Percentiles rank a stretch among this genome's conserved stretches.
These are phyloP conservation scores for Ephemerocybe angulata DNA, from an alignment of 768 basidiomycete genomes.

Conservation along the genomic window DNA sequence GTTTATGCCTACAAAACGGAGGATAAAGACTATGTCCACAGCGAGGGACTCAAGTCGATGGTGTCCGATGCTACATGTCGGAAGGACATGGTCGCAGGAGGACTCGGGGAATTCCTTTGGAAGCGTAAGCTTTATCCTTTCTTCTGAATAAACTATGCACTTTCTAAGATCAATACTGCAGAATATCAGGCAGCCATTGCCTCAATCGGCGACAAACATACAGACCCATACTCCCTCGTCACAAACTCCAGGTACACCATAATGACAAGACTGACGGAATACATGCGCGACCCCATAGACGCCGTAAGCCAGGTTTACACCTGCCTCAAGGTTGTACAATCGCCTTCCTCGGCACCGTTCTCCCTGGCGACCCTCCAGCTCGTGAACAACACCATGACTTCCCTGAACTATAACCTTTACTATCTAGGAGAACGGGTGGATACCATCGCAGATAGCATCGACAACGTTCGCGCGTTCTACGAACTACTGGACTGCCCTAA, in stretches of 20 bases:
- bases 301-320: constrained; percentile 65
- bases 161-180: background rate
- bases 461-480: constrained; percentile 57
- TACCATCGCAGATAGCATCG: constrained; percentile 51
- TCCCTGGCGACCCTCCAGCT: constrained; percentile 62
- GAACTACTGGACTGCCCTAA: constrained; percentile 60
- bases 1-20: constrained; percentile 73
- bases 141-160: background rate
- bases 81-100: constrained; percentile 71
- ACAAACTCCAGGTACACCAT: background rate
- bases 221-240: background rate
- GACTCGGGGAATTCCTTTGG: constrained; percentile 51
- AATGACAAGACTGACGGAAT: constrained; percentile 25
- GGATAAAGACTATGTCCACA: constrained; percentile 55
- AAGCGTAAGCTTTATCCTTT: constrained; percentile 36
- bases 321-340: constrained; percentile 58
- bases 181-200: background rate
- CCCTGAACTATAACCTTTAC: constrained; percentile 48
- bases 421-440: constrained; percentile 50
- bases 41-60: constrained; percentile 62
- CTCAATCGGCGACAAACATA: background rate
- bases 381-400: constrained; percentile 46
- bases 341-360: constrained; percentile 58
- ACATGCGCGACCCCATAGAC: constrained; percentile 51
- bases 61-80: constrained; percentile 54